A percentile compares a stretch with the other conserved stretches of the same genome.
phyloP scores from a whole-genome alignment of 495 filamentous ascomycete genomes.

The Parathielavia hyrcaniae region DNA sequence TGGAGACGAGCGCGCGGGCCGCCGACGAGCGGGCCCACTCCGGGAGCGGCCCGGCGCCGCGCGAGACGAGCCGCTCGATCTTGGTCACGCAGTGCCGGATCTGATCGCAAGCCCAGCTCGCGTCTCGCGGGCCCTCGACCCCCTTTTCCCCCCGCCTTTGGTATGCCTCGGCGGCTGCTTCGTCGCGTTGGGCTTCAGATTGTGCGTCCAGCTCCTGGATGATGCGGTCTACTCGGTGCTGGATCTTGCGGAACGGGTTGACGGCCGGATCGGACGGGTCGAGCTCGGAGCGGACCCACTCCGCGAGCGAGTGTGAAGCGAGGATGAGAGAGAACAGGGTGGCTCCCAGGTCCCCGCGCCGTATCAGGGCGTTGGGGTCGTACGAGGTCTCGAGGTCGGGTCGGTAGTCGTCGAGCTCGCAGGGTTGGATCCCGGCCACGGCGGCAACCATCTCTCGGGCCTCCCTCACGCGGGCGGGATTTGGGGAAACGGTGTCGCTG shows the following conservation, averaged over 20 bases:
- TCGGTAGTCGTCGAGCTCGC: slow-evolving; percentile 33
- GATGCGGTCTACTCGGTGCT: slow-evolving; percentile 36
- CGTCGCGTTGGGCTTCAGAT: slow-evolving; percentile 20
- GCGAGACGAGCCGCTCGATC: slow-evolving; percentile 34
- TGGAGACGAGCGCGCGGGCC: slow-evolving; percentile 36
- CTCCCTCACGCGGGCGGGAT: slow-evolving; percentile 33
- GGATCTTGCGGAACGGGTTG: slow-evolving; percentile 38
- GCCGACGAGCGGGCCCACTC: slow-evolving; percentile 34
- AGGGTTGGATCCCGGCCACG: slow-evolving; percentile 33
- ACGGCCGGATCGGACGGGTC: slow-evolving; percentile 33
- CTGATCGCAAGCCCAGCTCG: slow-evolving; percentile 38
- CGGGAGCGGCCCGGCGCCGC: slow-evolving; percentile 32
- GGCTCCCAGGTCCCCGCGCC: slow-evolving; percentile 40
- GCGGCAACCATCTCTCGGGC: slow-evolving; percentile 42
- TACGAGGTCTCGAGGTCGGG: slow-evolving; percentile 33
- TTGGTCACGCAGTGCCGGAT: slow-evolving; percentile 31
- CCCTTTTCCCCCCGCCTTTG: slow-evolving; percentile 19
- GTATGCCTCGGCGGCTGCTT: slow-evolving; percentile 15
- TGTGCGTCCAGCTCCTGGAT: slow-evolving; percentile 36
- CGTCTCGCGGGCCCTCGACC: slow-evolving; percentile 26
- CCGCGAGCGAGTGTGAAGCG: slow-evolving; percentile 40
- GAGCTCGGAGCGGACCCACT: slow-evolving; percentile 37
- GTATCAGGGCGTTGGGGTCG: slow-evolving; percentile 23
- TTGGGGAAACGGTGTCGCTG: slow-evolving; percentile 24
- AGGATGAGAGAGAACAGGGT: slow-evolving; percentile 46